These are phyloP conservation scores for Diaporthe ilicicola DNA, from an alignment of 2,329 filamentous ascomycete species.

Conservation along the genomic window DNA sequence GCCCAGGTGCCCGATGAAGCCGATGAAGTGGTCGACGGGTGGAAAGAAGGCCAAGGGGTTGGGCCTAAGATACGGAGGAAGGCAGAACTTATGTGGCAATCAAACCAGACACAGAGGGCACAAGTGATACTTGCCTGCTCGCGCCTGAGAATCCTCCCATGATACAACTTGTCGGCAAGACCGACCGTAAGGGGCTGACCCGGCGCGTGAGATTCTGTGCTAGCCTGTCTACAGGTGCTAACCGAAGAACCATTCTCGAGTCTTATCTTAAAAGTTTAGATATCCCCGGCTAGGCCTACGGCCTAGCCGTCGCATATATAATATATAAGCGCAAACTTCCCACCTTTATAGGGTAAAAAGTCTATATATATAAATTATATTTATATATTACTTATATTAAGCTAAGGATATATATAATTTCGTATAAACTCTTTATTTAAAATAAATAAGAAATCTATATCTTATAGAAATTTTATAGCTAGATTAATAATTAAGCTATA, in stretches of 20 bases:
- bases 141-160: conserved; percentile 82
- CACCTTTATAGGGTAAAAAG: background rate
- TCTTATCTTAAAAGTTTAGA: background rate
- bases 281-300: background rate
- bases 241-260: too few relatives aligned
- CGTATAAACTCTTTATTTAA: background rate
- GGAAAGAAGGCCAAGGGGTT: conserved; percentile 92
- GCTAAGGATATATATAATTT: background rate
- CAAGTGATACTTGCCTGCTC: conserved; percentile 73
- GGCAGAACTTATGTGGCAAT: conserved; percentile 69
- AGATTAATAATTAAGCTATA: background rate
- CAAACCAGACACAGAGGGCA: conserved; percentile 43
- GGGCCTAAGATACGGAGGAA: conserved; percentile 83
- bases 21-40: too few relatives aligned
- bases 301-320: background rate
- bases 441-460: background rate
- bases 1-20: too few relatives aligned
- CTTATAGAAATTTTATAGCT: background rate
- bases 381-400: background rate
- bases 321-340: background rate
- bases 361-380: background rate
- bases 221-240: too few relatives aligned
- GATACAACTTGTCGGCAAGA: conserved; percentile 72
- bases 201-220: too few relatives aligned
- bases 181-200: conserved; percentile 76